Conservation (phyloP, 345 rosid species). For the Arabis alpina region DNA sequence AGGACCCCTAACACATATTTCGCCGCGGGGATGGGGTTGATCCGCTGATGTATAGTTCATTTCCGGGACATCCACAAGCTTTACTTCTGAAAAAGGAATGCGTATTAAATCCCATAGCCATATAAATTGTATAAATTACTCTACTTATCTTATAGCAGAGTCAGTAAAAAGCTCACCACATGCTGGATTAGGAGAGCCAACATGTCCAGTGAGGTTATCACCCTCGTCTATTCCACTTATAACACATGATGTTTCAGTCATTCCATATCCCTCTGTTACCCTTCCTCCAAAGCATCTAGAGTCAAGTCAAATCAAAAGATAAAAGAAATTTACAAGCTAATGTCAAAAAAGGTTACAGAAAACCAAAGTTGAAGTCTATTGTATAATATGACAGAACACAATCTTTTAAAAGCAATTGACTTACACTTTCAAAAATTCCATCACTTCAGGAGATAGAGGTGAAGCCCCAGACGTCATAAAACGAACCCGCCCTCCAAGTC, state of each 20-base stretch:
- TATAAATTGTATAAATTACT: not conserved
- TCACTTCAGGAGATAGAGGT: conserved; percentile 94
- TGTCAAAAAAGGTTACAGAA: conserved; percentile 4
- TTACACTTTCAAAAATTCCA: conserved; percentile 92
- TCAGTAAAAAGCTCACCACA: conserved; percentile 69
- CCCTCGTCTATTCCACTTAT: conserved; percentile 46
- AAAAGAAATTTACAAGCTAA: conserved; percentile 7
- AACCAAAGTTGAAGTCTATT: conserved; percentile 22
- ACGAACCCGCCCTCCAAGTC: conserved; percentile 94
- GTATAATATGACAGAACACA: conserved; percentile 2
- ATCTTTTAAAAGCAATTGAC: conserved; percentile 37
- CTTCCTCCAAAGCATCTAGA: conserved; percentile 85
- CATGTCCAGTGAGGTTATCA: conserved; percentile 74
- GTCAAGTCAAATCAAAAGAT: conserved; percentile 15
- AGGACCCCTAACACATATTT: conserved; percentile 98
- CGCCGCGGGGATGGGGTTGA: conserved; percentile 91
- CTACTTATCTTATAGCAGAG: conserved; percentile 13
- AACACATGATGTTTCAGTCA: conserved; percentile 51
- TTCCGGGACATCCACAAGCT: conserved; percentile 95
- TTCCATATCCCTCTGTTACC: conserved; percentile 47
- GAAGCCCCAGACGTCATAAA: conserved; percentile 88
- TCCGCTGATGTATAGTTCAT: conserved; percentile 94
- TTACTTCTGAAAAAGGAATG: conserved; percentile 65
- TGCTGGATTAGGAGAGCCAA: conserved; percentile 93
- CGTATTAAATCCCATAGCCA: conserved; percentile 9